These are phyloP conservation scores for Phytophthora syringae DNA, from an alignment of 352 stramenopile genomes.

Conservation along the genomic window DNA sequence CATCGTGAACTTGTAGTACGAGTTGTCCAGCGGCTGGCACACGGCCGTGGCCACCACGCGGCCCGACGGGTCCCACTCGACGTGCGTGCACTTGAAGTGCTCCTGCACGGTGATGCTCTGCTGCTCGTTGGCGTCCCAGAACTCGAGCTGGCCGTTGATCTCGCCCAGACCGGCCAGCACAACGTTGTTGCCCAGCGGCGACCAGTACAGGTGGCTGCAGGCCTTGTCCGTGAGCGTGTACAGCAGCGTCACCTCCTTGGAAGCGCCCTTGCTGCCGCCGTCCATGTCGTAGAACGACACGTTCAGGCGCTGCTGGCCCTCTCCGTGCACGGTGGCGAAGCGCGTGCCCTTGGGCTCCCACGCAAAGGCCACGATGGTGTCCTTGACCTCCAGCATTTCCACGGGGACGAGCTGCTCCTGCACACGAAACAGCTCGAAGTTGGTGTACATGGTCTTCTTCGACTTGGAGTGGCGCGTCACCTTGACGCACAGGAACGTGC, in stretches of 20 bases:
- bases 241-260: constrained; percentile 94
- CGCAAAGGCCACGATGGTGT: constrained; percentile 95
- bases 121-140: constrained; percentile 97
- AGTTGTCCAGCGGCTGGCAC: constrained; percentile 95
- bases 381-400: constrained; percentile 98
- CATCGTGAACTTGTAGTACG: constrained; percentile 98
- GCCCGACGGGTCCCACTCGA: constrained; percentile 98
- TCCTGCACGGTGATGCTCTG: constrained; percentile 95
- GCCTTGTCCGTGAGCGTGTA: constrained; percentile 96
- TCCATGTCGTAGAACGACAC: constrained; percentile 98
- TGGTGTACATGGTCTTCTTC: constrained; percentile 99
- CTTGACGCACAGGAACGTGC: constrained; percentile 93
- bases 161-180: constrained; percentile 95
- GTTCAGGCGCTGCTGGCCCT: constrained; percentile 91
- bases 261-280: constrained; percentile 55
- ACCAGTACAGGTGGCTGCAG: constrained; percentile 98
- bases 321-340: constrained; percentile 97
- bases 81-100: constrained; percentile 98
- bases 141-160: constrained; percentile 96
- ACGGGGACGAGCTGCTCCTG: constrained; percentile 95
- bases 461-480: constrained; percentile 90
- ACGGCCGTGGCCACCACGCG: constrained; percentile 95
- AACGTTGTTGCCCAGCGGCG: constrained; percentile 93
- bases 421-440: constrained; percentile 98
- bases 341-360: constrained; percentile 97